Base-by-base conservation (phyloP, 305 asterid species). In the Fraxinus sp. region DNA sequence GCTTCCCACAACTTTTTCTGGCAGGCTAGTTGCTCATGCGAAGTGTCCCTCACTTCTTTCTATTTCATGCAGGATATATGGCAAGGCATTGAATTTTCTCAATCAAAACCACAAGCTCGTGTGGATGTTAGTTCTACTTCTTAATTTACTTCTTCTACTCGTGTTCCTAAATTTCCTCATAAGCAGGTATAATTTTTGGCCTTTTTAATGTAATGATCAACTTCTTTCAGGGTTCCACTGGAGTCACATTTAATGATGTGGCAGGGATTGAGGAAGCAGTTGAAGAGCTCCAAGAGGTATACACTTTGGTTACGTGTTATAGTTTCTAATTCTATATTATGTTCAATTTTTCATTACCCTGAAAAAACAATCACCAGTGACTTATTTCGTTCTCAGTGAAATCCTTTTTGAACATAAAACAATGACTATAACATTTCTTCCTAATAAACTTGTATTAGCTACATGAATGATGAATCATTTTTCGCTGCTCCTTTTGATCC, bases 231-330 rank as follows among this genome's bases (percentile, higher is more conserved):
- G 99, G 99, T 81, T 91, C 98, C 49, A 96, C 98, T 52, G 99
- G 98, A 83, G 95, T 96, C 88, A 88, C 91, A 86, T 96, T 96
- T 85, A 88, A 33, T 79, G 99, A 96, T 80, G 99, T 96, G 81
- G 98, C 99, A 9, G 98, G 99, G 77, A 96, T 94, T 84, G 99
- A 94, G 87, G 97, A 92, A 82, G 99, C 98, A 3, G 98, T 96
- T 74, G 98, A 94, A 86, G 99, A 96, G 89, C 97, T 96, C 86
- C 98, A 96, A 88, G 99, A 96, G 95, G 99, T 96, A 90, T 39
- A 72, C 3, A 20, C 75, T 70, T 70, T 14, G 3, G 39, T 30
- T 30, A 68, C 20, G 10, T 1, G 49, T 49, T 72, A 57, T 70
- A 57, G 30, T 81, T 26, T 26, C 30, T 26, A 26, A 26, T 26